Base-by-base conservation (phyloP, 306 rosid species). In the Luffa aegyptiaca region DNA sequence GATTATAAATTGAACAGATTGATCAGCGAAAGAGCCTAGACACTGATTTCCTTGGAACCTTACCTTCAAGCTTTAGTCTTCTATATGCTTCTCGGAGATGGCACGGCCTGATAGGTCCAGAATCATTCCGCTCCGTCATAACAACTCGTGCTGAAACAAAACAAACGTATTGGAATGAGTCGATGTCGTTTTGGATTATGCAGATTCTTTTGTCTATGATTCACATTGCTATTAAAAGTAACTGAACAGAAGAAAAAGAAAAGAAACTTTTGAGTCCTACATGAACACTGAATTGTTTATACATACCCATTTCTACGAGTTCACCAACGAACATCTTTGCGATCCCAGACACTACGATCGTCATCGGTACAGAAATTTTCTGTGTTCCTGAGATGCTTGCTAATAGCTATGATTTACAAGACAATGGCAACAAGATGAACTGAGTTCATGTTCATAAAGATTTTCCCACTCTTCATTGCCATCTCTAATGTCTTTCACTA, bases 291-390 rank as follows among this genome's bases (percentile, higher is more conserved):
- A 20, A 70, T 44, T 70, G 9, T 20, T 69, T 46, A 10, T 51
- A 66, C 80, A 26, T 77, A 91, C 98, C 97, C 78, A 96, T 85
- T 86, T 96, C 99, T 41, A 92, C 93, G 81, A 96, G 89, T 82
- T 96, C 98, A 35, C 99, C 99, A 52, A 91, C 98, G 71, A 91
- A 91, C 88, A 96, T 83, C 80, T 96, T 96, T 57, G 99, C 97
- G 81, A 93, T 96, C 79, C 98, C 97, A 0, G 97, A 96, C 48
- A 91, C 99, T 37, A 92, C 97, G 64, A 96, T 91, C 3, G 97
- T 93, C 90, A 96, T 86, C 3, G 99, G 98, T 81, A 93, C 80
- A 2, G 98, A 93, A 80, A 93, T 89, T 81, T 93, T 96, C 84
- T 91, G 97, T 51, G 89, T 89, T 73, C 99, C 99, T 0, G 94